Conservation (phyloP, 345 rosid genomes). For the Gossypium sturtianum region DNA sequence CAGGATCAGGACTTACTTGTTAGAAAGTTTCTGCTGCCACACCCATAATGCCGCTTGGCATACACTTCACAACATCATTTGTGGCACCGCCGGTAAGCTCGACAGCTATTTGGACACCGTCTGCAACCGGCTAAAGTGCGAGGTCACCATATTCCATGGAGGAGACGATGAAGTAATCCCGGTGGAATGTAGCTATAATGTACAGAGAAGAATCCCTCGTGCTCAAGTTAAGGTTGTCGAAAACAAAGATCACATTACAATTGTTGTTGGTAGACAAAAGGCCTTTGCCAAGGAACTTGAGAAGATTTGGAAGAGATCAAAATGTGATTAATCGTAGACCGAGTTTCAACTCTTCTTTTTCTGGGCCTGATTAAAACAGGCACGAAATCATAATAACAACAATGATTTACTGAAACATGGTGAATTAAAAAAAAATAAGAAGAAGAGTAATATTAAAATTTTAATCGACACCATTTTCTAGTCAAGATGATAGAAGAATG, state of each 20-base stretch:
- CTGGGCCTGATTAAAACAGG: too few species aligned
- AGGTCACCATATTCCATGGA: slow-evolving; percentile 77
- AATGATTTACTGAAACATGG: too few species aligned
- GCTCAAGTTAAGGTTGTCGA: slow-evolving; percentile 68
- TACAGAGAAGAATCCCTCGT: slow-evolving; percentile 58
- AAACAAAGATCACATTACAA: slow-evolving; percentile 82
- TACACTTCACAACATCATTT: slow-evolving; percentile 91
- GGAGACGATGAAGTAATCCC: slow-evolving; percentile 78
- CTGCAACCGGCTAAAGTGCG: slow-evolving; percentile 54
- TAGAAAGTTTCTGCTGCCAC: slow-evolving; percentile 90
- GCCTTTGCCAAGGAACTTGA: slow-evolving; percentile 81
- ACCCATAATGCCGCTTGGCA: slow-evolving; percentile 97
- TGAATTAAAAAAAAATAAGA: too few species aligned
- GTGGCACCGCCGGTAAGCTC: slow-evolving; percentile 75
- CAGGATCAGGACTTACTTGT: slow-evolving; percentile 77
- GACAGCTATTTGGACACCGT: slow-evolving; percentile 69
- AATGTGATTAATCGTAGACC: not conserved
- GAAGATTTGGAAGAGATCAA: slow-evolving; percentile 53
- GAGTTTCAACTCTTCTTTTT: too few species aligned
- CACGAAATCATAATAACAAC: too few species aligned
- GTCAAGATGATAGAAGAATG: not conserved
- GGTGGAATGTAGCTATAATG: slow-evolving; percentile 70
- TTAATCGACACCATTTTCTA: too few species aligned
- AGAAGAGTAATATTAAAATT: too few species aligned
- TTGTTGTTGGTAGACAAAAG: slow-evolving; percentile 78